phyloP scores from a whole-genome alignment of 371 early-diverging fungal genomes.

The Lichtheimia ramosa region DNA sequence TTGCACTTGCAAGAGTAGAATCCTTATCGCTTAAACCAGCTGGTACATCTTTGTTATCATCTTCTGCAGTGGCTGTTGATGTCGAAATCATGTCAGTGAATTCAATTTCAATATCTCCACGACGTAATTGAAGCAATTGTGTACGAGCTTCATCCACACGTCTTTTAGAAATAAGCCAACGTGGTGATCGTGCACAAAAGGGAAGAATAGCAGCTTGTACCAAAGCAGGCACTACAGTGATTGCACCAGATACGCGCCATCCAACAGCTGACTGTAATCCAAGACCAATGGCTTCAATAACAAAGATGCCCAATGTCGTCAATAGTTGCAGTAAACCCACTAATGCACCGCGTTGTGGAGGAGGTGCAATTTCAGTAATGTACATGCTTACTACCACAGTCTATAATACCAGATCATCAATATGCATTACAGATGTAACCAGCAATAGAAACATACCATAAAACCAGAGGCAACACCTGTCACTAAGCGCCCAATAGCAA shows the following conservation, averaged over 20 bases:
- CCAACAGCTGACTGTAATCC: constrained; percentile 58
- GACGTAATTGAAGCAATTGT: constrained; percentile 56
- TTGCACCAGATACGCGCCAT: constrained; percentile 67
- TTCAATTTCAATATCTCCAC: constrained; percentile 61
- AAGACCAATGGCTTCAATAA: constrained; percentile 63
- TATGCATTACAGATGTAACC: neutral
- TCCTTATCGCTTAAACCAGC: constrained; percentile 7
- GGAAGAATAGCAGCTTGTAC: constrained; percentile 69
- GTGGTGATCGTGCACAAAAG: constrained; percentile 76
- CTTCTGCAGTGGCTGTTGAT: neutral
- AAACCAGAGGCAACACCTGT: constrained; percentile 86
- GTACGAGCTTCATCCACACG: constrained; percentile 61
- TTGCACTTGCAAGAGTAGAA: constrained; percentile 5
- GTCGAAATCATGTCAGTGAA: constrained; percentile 57
- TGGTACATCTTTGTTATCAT: neutral
- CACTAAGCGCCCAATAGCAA: constrained; percentile 80
- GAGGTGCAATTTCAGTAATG: constrained; percentile 79
- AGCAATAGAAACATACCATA: constrained; percentile 21
- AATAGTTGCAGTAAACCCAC: constrained; percentile 77
- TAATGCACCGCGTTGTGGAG: constrained; percentile 70
- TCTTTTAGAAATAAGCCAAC: constrained; percentile 63
- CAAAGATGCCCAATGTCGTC: constrained; percentile 73
- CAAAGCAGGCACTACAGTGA: constrained; percentile 65
- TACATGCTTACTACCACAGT: constrained; percentile 83
- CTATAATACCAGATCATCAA: neutral